These are phyloP conservation scores for Scytalidium lignicola DNA, from an alignment of 2,329 filamentous ascomycete species.

Conservation along the genomic window DNA sequence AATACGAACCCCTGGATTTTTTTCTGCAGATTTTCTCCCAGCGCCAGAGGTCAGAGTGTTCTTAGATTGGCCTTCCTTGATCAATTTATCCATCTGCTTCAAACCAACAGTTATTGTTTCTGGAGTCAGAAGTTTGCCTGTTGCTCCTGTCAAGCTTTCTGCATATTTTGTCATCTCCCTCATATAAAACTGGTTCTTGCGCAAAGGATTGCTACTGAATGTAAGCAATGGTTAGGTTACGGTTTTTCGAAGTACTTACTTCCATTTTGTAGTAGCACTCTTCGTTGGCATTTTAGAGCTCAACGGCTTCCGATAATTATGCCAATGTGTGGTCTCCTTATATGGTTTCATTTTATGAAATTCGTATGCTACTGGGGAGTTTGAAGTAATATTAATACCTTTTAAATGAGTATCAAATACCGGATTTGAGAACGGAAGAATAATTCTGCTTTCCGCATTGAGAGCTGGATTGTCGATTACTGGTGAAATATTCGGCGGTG, in stretches of 20 bases:
- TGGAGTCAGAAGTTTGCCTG: constrained; percentile 57
- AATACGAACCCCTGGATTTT: too few relatives aligned
- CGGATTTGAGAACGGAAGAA: constrained; percentile 43
- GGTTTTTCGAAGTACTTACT: constrained; percentile 15
- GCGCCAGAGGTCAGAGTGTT: too few relatives aligned
- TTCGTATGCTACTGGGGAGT: constrained; percentile 18
- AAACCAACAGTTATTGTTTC: constrained; percentile 54
- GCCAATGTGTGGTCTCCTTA: constrained; percentile 54
- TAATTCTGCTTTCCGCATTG: constrained; percentile 7
- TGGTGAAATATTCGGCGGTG: too few relatives aligned
- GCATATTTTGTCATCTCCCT: constrained; percentile 64
- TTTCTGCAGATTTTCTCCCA: too few relatives aligned
- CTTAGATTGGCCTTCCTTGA: constrained; percentile 15
- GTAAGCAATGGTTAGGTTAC: constrained; percentile 2
- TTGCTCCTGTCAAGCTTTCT: constrained; percentile 61
- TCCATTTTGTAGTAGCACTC: constrained; percentile 23
- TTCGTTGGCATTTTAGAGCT: constrained; percentile 40
- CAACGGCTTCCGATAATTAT: constrained; percentile 50
- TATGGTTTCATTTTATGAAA: constrained; percentile 33
- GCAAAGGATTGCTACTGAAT: constrained; percentile 23
- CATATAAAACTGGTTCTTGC: constrained; percentile 56
- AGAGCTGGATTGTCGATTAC: too few relatives aligned
- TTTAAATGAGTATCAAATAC: constrained; percentile 41
- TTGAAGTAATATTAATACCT: constrained; percentile 34
- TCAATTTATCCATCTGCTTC: constrained; percentile 21